A percentile compares a stretch with the other conserved stretches of the same genome.
Evolutionary conservation across 2,329 filamentous ascomycete species (phyloP).

Genomic region (Pseudogymnoascus sp.): DNA sequence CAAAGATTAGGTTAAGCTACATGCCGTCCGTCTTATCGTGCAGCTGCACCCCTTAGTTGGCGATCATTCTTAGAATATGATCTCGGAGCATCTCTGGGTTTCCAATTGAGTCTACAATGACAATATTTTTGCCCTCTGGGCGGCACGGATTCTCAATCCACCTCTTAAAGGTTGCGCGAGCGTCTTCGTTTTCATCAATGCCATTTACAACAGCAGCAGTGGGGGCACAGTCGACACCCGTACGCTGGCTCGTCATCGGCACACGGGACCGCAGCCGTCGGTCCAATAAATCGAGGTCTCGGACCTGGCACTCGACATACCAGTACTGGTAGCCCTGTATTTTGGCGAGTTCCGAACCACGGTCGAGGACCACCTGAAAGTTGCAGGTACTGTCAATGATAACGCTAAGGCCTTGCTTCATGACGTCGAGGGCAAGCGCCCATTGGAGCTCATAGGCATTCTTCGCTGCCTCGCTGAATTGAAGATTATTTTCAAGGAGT

Average conservation of each 20-base stretch:
- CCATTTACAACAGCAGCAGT: slow-evolving; percentile 12
- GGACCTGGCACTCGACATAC: slow-evolving; percentile 31
- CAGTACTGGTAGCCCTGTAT: slow-evolving; percentile 21
- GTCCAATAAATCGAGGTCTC: slow-evolving; percentile 28
- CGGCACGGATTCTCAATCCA: slow-evolving; percentile 30
- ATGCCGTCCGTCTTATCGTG: neutral
- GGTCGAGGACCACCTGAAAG: slow-evolving; percentile 27
- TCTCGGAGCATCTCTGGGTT: slow-evolving; percentile 19
- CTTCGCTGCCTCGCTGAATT: slow-evolving; percentile 28
- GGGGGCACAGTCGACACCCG: slow-evolving; percentile 24
- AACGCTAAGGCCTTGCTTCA: slow-evolving; percentile 30
- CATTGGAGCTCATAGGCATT: slow-evolving; percentile 32
- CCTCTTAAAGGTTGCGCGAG: slow-evolving; percentile 21
- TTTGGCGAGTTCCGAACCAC: slow-evolving; percentile 26
- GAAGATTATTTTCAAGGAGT: slow-evolving; percentile 25
- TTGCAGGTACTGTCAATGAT: slow-evolving; percentile 36
- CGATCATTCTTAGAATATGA: slow-evolving; percentile 22
- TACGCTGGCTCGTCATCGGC: slow-evolving; percentile 29
- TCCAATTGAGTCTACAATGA: slow-evolving; percentile 23
- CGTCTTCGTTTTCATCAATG: slow-evolving; percentile 14
- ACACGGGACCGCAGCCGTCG: slow-evolving; percentile 22
- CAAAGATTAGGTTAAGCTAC: neutral
- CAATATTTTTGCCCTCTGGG: slow-evolving; percentile 20
- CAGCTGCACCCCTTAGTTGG: neutral
- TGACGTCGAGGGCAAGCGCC: slow-evolving; percentile 29